Percentiles rank a stretch among this genome's conserved stretches.
Evolutionary conservation across 192 early-diverging fungal species (phyloP).

Genomic region (Podila clonocystis): DNA sequence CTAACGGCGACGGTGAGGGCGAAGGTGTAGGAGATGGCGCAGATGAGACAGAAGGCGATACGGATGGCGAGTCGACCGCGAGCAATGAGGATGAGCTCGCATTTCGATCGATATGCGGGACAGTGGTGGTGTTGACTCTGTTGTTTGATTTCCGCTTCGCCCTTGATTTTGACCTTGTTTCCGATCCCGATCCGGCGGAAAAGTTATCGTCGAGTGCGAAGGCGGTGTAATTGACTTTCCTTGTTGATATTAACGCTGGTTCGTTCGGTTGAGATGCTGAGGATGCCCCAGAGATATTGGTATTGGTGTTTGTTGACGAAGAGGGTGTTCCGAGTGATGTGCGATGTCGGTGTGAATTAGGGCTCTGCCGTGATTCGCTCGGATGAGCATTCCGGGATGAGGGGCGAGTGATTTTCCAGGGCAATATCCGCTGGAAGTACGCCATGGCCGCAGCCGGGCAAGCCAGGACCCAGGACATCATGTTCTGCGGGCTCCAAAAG

Average conservation of each 20-base stretch:
- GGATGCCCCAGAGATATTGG: background rate
- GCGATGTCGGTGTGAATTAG: background rate
- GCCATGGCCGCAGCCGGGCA: constrained; percentile 16
- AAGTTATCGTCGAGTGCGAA: constrained; percentile 32
- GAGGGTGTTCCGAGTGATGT: background rate
- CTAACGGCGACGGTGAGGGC: background rate
- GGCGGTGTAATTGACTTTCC: background rate
- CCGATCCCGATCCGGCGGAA: constrained; percentile 49
- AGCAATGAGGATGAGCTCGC: background rate
- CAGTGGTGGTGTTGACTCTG: background rate
- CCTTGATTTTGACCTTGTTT: constrained; percentile 28
- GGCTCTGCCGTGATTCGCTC: constrained; percentile 16
- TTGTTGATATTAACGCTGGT: background rate
- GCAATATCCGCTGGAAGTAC: constrained; percentile 9
- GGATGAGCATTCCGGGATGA: constrained; percentile 3
- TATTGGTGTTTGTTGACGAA: background rate
- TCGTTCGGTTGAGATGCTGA: background rate
- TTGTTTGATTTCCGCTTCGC: constrained; percentile 15
- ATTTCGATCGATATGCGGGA: background rate
- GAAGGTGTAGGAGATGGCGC: background rate
- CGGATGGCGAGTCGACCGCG: background rate
- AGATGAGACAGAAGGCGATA: background rate
- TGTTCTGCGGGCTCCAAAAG: constrained; percentile 24
- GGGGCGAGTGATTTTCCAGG: constrained; percentile 34
- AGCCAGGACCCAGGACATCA: constrained; percentile 17